These are phyloP conservation scores for Stipa capillata DNA, from an alignment of 176 grass and related monocot species.

Conservation along the genomic window DNA sequence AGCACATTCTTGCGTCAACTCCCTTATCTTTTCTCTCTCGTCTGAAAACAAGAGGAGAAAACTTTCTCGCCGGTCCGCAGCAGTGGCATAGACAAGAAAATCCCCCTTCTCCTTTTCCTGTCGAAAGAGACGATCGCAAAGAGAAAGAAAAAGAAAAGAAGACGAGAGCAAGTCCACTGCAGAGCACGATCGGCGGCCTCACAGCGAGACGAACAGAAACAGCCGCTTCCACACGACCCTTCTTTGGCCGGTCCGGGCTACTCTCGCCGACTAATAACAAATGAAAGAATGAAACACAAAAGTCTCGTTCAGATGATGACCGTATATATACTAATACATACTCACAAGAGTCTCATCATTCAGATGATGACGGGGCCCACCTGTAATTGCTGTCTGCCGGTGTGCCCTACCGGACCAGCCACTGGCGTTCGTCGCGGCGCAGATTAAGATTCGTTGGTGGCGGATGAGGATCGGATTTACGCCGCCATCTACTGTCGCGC, in stretches of 20 bases:
- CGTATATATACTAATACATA: no score
- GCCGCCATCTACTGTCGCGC: not conserved
- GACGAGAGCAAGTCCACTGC: not conserved
- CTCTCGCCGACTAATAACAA: not conserved
- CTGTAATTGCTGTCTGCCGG: not conserved
- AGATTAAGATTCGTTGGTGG: not conserved
- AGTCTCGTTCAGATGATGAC: not conserved
- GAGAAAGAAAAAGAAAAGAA: not conserved
- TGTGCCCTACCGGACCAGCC: not conserved
- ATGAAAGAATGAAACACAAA: not conserved
- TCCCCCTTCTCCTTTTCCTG: not conserved
- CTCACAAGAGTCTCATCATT: not conserved
- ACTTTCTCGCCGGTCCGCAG: not conserved
- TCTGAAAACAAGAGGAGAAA: not conserved
- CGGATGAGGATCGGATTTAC: not conserved
- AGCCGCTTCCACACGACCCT: not conserved
- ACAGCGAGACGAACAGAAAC: not conserved
- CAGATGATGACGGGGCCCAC: not conserved
- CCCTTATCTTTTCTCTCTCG: not conserved
- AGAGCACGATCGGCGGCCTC: not conserved
- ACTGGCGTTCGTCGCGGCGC: not conserved
- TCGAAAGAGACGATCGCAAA: not conserved
- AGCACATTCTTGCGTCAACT: no score
- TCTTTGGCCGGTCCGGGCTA: not conserved
- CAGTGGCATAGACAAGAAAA: not conserved